Conservation (phyloP, 148 eudicot species). For the Rhododendron kiyosumense region DNA sequence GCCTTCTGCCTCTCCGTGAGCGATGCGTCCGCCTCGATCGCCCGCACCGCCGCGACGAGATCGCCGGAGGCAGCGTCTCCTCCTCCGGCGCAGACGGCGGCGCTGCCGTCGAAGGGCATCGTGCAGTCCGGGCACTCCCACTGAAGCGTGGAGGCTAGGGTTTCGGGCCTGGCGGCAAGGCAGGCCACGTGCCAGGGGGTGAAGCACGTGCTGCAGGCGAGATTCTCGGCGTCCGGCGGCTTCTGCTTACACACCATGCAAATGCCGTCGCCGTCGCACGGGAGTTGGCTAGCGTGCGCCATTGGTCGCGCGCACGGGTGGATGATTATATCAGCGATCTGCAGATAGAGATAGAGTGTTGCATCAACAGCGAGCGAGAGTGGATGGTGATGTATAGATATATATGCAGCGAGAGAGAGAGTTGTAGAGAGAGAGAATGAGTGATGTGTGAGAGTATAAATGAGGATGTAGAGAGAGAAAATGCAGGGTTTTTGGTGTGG, state of each 20-base stretch:
- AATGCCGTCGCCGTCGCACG: conserved; percentile 57
- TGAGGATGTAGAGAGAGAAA: not conserved
- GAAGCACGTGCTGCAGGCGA: conserved; percentile 54
- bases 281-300: conserved; percentile 36
- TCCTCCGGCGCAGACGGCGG: conserved; percentile 11
- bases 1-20: conserved; percentile 73
- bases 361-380: not conserved
- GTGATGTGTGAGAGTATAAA: not conserved
- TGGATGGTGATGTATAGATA: no score
- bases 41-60: conserved; percentile 44
- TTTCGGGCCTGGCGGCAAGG: conserved; percentile 39
- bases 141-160: conserved; percentile 24
- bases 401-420: not conserved
- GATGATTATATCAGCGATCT: not conserved
- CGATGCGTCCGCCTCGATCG: conserved; percentile 56
- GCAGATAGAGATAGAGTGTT: not conserved
- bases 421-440: not conserved
- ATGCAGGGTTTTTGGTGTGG: not conserved
- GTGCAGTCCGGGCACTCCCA: conserved; percentile 89
- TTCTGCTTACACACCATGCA: conserved; percentile 64
- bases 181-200: conserved; percentile 84
- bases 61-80: conserved; percentile 17
- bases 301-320: not conserved
- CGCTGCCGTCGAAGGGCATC: conserved; percentile 8
- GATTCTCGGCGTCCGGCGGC: conserved; percentile 41